Base-by-base conservation (phyloP, 208 protist species). In the Trypanosoma vivax region DNA sequence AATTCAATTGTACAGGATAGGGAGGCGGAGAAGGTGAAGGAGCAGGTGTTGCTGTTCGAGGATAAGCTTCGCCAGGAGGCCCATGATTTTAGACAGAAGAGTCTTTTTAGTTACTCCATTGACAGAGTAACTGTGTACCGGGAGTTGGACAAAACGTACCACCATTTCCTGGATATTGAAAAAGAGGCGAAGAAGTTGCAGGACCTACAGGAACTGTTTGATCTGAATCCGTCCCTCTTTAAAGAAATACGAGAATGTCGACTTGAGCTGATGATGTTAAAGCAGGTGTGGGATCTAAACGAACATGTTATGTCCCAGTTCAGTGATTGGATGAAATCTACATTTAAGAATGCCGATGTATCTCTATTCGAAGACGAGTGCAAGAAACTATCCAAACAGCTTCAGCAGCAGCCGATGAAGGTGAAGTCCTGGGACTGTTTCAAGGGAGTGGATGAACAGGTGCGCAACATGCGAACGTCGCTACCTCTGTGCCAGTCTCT, bases 381-480 rank as follows among this genome's bases (percentile, higher is more conserved):
- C 50, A 97, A 97, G 71, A 96, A 96, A 65, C 73, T 97, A 34
- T 79, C 88, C 18, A 97, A 96, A 66, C 83, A 95, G 65, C 67
- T 97, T 51, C 88, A 96, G 59, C 77, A 83, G 55, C 85, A 93
- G 66, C 88, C 89, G 23, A 88, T 95, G 76, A 96, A 96, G 50
- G 79, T 95, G n/a, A 97, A 97, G 47, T 67, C 73, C 5, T 98
- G 91, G 91, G 87, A 93, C 7, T 80, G 84, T 30, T 97, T 92
- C 69, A 95, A 88, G 55, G 95, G 91, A 16, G 76, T 98, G 0
- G 88, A 96, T 59, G 85, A 90, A 59, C 80, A 92, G 45, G 89
- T 97, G 24, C 93, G 92, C 35, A 97, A 97, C 65, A 97, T 97
- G 90, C 73, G 89, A 40, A 96, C 90, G 4, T 95, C 92, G 4